Evolutionary conservation across 305 asterid species (phyloP), one percentile per base, ranked within the genome.

Genomic region (Petunia hybrid): DNA sequence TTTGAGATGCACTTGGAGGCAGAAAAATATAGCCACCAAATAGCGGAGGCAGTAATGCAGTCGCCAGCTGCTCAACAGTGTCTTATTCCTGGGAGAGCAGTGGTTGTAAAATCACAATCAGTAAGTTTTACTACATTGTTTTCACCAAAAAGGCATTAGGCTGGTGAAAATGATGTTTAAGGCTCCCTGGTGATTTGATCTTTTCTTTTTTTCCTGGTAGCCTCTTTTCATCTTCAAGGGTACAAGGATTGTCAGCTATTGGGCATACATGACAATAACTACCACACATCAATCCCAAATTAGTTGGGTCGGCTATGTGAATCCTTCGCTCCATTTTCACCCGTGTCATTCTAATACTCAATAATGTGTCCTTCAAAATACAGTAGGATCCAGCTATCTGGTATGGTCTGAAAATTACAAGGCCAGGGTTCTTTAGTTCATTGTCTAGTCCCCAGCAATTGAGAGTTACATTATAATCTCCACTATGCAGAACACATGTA

Each of bases 21-120:
- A 86, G 98, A 94, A 83, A 85, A 13, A 63, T 87, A 85, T 82
- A 66, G 88, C 80, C 84, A 82, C 46, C 85, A 74, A 83, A 86
- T 94, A 82, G 85, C 87, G 48, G 95, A 93, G 87, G 95, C 95
- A 77, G 91, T 96, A 82, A 90, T 91, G 97, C 97, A 86, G 87
- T 92, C 97, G 57, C 85, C 89, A 14, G 86, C 77, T 87, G 81
- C 91, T 79, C 97, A 93, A 85, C 90, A 91, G 71, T 82, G 69
- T 87, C 94, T 96, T 64, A 86, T 78, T 85, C 90, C 89, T 10
- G 99, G 99, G 84, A 92, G 99, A 85, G 98, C 93, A 81, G 99
- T 92, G 64, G 89, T 96, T 74, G 97, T 93, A 80, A 96, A 93
- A 87, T 91, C 99, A 80, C 88, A 84, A 61, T 85, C 86, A 84